Percentiles rank a stretch among this genome's conserved stretches.
Conservation (phyloP, 768 basidiomycete species). For the Termitomyces sp. region DNA sequence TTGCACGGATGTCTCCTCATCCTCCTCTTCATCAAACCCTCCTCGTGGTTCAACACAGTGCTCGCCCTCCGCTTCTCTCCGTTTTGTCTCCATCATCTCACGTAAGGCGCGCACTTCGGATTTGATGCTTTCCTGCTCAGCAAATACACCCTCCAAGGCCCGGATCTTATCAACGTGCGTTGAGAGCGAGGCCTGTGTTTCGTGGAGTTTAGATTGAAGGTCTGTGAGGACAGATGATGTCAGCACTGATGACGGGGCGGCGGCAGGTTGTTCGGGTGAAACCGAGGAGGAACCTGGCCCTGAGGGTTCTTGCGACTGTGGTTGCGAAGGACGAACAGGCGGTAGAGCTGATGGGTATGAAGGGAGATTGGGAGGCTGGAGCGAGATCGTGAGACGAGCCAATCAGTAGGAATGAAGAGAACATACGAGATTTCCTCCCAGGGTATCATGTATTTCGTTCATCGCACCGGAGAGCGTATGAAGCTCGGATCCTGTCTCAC, state of each 20-base stretch:
- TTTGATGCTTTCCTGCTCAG: slow-evolving; percentile 82
- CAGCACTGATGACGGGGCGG: slow-evolving; percentile 16
- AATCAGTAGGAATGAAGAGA: neutral
- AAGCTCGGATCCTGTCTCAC: slow-evolving; percentile 87
- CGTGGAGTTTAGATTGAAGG: slow-evolving; percentile 76
- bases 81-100: slow-evolving; percentile 64
- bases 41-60: slow-evolving; percentile 18
- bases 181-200: slow-evolving; percentile 75
- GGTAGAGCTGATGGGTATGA: slow-evolving; percentile 63
- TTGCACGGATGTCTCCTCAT: slow-evolving; percentile 25
- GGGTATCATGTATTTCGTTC: slow-evolving; percentile 87
- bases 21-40: slow-evolving; percentile 28
- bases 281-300: slow-evolving; percentile 12
- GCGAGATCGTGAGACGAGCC: neutral
- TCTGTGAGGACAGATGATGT: slow-evolving; percentile 37
- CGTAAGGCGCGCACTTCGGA: slow-evolving; percentile 69
- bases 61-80: slow-evolving; percentile 34
- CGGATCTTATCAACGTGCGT: slow-evolving; percentile 78
- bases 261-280: slow-evolving; percentile 15
- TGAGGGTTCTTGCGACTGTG: slow-evolving; percentile 19
- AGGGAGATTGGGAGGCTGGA: slow-evolving; percentile 54
- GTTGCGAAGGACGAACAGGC: slow-evolving; percentile 41
- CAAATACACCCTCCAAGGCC: slow-evolving; percentile 72
- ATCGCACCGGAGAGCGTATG: slow-evolving; percentile 71
- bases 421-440: slow-evolving; percentile 78